A percentile compares a stretch with the other conserved stretches of the same genome.
Evolutionary conservation across 331 rosid genomes (phyloP).

Genomic region (Dryas integrifolia): DNA sequence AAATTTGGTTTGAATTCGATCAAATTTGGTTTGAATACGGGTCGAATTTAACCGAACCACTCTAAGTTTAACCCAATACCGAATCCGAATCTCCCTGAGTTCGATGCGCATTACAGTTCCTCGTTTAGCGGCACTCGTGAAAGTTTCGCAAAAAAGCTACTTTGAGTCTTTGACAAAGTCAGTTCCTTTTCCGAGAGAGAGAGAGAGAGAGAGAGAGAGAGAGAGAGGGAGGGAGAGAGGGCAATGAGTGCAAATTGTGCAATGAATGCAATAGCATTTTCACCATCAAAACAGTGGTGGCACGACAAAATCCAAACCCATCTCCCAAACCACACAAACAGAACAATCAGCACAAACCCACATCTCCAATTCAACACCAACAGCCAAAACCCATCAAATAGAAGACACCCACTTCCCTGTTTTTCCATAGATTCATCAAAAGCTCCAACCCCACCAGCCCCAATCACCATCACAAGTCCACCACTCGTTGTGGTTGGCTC

Average conservation of each 20-base stretch:
- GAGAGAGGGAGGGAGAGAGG: too few species aligned
- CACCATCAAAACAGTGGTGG: conserved; percentile 36
- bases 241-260: conserved; percentile 33
- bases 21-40: too few species aligned
- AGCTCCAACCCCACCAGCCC: conserved; percentile 22
- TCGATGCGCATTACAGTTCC: too few species aligned
- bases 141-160: not conserved
- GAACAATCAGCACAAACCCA: conserved; percentile 23
- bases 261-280: conserved; percentile 41
- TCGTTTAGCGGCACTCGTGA: not conserved
- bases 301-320: conserved; percentile 17
- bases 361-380: conserved; percentile 39
- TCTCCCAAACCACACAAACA: not conserved
- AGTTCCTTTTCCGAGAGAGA: not conserved
- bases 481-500: conserved; percentile 84
- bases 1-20: too few species aligned
- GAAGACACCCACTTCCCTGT: conserved; percentile 32
- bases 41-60: too few species aligned
- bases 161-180: not conserved
- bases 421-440: conserved; percentile 42
- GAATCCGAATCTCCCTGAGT: too few species aligned
- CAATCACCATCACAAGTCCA: conserved; percentile 16
- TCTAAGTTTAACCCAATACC: too few species aligned
- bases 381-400: conserved; percentile 13
- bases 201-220: not conserved